These are phyloP conservation scores for Claviceps spartinae DNA, from an alignment of 2,329 filamentous ascomycete species.

Conservation along the genomic window DNA sequence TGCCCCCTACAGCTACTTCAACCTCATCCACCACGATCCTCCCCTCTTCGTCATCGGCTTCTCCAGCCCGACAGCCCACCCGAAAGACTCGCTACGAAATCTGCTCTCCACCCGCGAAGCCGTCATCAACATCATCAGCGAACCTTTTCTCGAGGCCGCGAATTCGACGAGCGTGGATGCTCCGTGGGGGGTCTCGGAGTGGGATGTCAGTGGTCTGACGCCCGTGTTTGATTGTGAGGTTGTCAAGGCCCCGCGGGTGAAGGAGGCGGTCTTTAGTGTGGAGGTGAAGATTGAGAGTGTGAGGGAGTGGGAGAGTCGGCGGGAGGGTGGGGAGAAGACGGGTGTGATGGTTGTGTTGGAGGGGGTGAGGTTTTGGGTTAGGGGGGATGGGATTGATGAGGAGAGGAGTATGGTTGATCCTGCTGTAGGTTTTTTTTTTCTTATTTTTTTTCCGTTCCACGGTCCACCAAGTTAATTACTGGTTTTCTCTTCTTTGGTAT, in stretches of 20 bases:
- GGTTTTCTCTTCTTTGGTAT: background rate
- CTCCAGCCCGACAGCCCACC: conserved; percentile 28
- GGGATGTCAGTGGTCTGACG: conserved; percentile 64
- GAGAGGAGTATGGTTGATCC: conserved; percentile 63
- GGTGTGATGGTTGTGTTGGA: conserved; percentile 66
- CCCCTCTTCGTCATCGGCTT: conserved; percentile 61
- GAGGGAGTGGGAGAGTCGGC: conserved; percentile 65
- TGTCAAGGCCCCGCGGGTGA: conserved; percentile 59
- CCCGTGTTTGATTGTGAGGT: conserved; percentile 40
- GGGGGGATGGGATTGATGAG: conserved; percentile 77
- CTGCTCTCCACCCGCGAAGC: conserved; percentile 60
- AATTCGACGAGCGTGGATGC: conserved; percentile 71
- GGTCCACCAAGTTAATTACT: background rate
- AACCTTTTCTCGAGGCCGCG: conserved; percentile 75
- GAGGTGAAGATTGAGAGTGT: conserved; percentile 66
- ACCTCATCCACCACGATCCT: conserved; percentile 73
- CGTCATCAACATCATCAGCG: conserved; percentile 75
- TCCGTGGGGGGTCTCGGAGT: conserved; percentile 65
- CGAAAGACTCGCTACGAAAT: conserved; percentile 72
- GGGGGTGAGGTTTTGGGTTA: conserved; percentile 75
- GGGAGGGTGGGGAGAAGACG: conserved; percentile 55
- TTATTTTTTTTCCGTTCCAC: background rate
- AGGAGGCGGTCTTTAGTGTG: conserved; percentile 70
- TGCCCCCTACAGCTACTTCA: conserved; percentile 79
- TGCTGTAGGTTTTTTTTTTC: conserved; percentile 29